Evolutionary conservation across 2,329 filamentous ascomycete genomes (phyloP).

Genomic region (Penicillium griseofulvum): DNA sequence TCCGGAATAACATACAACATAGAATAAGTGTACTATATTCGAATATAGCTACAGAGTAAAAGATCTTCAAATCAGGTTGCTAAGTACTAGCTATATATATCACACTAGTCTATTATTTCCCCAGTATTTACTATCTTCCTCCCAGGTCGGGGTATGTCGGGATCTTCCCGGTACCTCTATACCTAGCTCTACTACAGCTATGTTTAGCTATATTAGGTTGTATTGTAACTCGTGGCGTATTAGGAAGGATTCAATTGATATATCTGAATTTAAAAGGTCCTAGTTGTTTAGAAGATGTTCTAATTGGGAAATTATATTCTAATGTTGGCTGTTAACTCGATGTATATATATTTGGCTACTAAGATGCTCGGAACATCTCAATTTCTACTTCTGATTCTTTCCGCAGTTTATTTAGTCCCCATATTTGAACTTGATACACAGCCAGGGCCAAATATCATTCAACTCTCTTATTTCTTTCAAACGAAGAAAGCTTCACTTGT

Average conservation of each 20-base stretch:
- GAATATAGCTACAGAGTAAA: not conserved
- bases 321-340: too few relatives aligned
- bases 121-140: not conserved
- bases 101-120: not conserved
- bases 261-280: accelerated
- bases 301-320: not conserved
- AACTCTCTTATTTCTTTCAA: not conserved
- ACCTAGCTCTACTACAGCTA: not conserved
- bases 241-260: not conserved
- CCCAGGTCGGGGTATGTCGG: not conserved
- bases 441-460: not conserved
- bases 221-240: not conserved
- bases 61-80: not conserved
- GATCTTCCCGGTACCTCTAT: not conserved
- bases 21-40: not conserved
- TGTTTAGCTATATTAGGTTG: not conserved
- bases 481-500: not conserved
- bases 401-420: not conserved
- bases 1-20: conserved; percentile 1
- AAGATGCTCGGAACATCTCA: not conserved
- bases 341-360: not conserved
- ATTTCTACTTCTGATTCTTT: not conserved
- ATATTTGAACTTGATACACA: too few relatives aligned
- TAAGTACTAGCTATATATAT: not conserved
- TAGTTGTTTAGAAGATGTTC: too few relatives aligned